These are phyloP conservation scores for Diaporthe australafricana DNA, from an alignment of 2,329 filamentous ascomycete genomes.

Conservation along the genomic window DNA sequence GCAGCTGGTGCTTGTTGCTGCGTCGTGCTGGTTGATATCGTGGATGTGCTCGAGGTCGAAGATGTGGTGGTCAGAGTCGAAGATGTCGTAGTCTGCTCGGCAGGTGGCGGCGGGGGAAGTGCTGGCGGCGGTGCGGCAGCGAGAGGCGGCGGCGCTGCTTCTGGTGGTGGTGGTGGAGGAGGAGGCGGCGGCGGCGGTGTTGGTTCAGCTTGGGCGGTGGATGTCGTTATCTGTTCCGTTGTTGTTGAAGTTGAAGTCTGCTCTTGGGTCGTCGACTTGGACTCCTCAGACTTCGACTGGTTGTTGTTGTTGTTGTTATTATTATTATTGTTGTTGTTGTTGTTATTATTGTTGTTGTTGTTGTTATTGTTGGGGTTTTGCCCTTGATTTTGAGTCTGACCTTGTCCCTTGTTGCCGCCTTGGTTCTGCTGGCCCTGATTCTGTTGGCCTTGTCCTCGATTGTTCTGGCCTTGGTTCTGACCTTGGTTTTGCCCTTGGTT, in stretches of 20 bases:
- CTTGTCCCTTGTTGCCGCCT: slow-evolving; percentile 3
- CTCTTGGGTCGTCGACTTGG: neutral
- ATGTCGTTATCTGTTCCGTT: neutral
- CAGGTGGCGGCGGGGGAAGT: neutral
- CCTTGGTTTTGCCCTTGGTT: neutral
- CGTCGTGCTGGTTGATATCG: neutral
- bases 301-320: slow-evolving; percentile 21
- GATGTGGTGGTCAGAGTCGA: neutral
- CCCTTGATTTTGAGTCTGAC: slow-evolving; percentile 16
- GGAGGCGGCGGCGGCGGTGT: neutral
- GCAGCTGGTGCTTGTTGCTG: neutral
- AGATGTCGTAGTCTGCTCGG: slow-evolving; percentile 1
- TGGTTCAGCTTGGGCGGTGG: neutral
- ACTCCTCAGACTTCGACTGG: slow-evolving; percentile 12
- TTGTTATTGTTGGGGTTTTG: neutral
- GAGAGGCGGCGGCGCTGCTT: neutral
- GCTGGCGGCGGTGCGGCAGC: neutral
- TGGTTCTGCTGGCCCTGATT: slow-evolving; percentile 19
- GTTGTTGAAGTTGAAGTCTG: slow-evolving; percentile 6
- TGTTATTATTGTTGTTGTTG: neutral
- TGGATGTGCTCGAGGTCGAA: slow-evolving; percentile 3
- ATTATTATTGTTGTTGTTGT: slow-evolving; percentile 8
- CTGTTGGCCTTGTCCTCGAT: slow-evolving; percentile 19
- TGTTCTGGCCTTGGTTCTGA: neutral
- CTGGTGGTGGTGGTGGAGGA: neutral